Percentiles rank a stretch among this genome's conserved stretches.
These are phyloP conservation scores for Zhuliangozyma parablackwelliae DNA, from an alignment of 1,139 yeast genomes.

Conservation along the genomic window DNA sequence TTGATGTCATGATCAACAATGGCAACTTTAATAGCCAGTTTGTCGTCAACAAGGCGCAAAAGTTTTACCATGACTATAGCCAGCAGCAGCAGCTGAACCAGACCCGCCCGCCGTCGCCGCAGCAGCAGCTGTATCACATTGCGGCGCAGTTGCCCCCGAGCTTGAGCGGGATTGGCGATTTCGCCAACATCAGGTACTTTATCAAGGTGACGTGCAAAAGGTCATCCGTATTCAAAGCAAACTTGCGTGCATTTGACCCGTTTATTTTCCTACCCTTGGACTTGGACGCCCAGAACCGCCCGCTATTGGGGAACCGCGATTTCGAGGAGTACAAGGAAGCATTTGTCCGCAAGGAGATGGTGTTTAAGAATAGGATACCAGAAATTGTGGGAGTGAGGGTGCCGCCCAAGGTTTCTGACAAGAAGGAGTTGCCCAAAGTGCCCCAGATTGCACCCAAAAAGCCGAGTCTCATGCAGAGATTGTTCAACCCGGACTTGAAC, in stretches of 20 bases:
- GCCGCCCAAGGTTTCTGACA: conserved; percentile 10
- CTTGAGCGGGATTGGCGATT: conserved; percentile 40
- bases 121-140: conserved; percentile 30
- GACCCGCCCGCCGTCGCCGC: conserved; percentile 5
- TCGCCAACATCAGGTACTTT: conserved; percentile 48
- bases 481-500: conserved; percentile 10
- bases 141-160: conserved; percentile 54
- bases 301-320: conserved; percentile 14
- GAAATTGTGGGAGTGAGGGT: conserved; percentile 40
- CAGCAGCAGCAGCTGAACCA: not conserved
- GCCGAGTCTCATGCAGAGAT: conserved; percentile 19
- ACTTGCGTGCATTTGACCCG: conserved; percentile 46
- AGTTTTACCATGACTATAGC: conserved; percentile 9
- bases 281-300: conserved; percentile 23
- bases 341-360: conserved; percentile 38
- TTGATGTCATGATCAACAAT: conserved; percentile 32
- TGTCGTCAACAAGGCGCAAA: conserved; percentile 20
- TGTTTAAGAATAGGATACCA: conserved; percentile 38
- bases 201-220: conserved; percentile 59
- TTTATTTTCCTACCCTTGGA: conserved; percentile 55
- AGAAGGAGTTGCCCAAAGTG: conserved; percentile 11
- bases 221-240: conserved; percentile 48
- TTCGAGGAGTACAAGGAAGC: conserved; percentile 32
- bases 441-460: conserved; percentile 14
- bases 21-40: conserved; percentile 26